phyloP scores from a whole-genome alignment of 805 yeast species.

The Ogataea salicorniae region DNA sequence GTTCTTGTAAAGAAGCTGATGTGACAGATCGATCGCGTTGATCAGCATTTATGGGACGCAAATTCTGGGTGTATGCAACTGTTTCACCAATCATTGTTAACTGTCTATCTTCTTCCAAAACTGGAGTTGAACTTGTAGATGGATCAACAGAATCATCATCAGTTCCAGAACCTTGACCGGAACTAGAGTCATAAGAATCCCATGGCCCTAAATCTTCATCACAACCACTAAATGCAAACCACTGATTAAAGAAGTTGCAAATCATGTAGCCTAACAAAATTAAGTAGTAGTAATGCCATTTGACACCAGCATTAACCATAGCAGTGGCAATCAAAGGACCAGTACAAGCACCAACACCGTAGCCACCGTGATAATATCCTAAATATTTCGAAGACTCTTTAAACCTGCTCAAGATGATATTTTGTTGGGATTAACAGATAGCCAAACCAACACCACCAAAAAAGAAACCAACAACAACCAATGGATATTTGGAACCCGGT shows the following conservation, averaged over 20 bases:
- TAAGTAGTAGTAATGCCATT: constrained; percentile 52
- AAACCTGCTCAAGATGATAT: constrained; percentile 45
- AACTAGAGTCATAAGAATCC: constrained; percentile 26
- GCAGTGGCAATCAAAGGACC: constrained; percentile 62
- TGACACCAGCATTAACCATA: constrained; percentile 42
- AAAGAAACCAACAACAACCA: constrained; percentile 45
- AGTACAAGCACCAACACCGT: constrained; percentile 68
- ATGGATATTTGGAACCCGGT: constrained; percentile 45
- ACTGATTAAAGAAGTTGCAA: constrained; percentile 30
- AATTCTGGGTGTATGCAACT: constrained; percentile 11
- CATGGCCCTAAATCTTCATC: constrained; percentile 39
- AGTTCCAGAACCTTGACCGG: background rate
- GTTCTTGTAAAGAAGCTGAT: background rate
- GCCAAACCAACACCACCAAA: constrained; percentile 58
- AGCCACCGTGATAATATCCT: constrained; percentile 62
- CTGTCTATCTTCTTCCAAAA: constrained; percentile 9
- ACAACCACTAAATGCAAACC: constrained; percentile 43
- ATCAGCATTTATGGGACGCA: constrained; percentile 8
- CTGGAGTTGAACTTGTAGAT: constrained; percentile 1
- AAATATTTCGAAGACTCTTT: constrained; percentile 51
- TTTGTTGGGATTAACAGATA: constrained; percentile 42
- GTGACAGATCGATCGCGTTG: background rate
- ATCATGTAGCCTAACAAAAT: constrained; percentile 40
- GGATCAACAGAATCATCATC: background rate
- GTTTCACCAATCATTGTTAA: constrained; percentile 19